Evolutionary conservation across 345 rosid genomes (phyloP).

Genomic region (Sonneratia alba): DNA sequence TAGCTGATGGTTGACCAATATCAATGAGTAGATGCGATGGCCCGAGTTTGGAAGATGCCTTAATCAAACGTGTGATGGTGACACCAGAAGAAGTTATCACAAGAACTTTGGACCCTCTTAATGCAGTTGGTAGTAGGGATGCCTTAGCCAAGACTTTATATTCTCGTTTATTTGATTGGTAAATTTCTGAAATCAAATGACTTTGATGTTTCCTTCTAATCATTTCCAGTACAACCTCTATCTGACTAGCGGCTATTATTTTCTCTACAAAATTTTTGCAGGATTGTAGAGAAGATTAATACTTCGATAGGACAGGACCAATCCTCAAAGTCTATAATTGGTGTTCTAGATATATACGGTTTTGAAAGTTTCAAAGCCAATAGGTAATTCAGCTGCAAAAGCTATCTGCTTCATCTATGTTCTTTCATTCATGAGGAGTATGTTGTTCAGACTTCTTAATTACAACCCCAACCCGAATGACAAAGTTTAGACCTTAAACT

Average conservation of each 20-base stretch:
- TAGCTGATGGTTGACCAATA: conserved; percentile 15
- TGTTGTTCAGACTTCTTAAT: neutral
- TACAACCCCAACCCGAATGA: neutral
- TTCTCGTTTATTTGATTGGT: conserved; percentile 91
- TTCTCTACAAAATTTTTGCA: conserved; percentile 21
- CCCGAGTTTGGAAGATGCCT: conserved; percentile 77
- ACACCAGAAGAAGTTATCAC: conserved; percentile 91
- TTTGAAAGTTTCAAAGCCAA: conserved; percentile 88
- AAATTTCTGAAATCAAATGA: conserved; percentile 13
- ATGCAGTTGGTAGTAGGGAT: conserved; percentile 73
- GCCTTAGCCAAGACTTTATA: conserved; percentile 80
- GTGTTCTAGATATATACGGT: conserved; percentile 94
- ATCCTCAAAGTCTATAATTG: conserved; percentile 59
- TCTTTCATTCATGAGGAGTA: neutral
- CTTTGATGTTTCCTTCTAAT: conserved; percentile 7
- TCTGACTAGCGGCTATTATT: conserved; percentile 5
- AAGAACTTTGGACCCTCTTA: conserved; percentile 64
- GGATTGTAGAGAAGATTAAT: conserved; percentile 89
- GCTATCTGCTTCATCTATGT: neutral
- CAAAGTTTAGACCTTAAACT: neutral
- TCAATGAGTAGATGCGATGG: conserved; percentile 55
- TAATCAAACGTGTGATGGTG: conserved; percentile 83
- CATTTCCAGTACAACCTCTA: conserved; percentile 4
- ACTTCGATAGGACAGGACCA: conserved; percentile 91
- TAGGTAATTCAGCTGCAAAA: conserved; percentile 34